These are phyloP conservation scores for Leptographium galeiforme DNA, from an alignment of 2,329 filamentous ascomycete genomes.

Conservation along the genomic window DNA sequence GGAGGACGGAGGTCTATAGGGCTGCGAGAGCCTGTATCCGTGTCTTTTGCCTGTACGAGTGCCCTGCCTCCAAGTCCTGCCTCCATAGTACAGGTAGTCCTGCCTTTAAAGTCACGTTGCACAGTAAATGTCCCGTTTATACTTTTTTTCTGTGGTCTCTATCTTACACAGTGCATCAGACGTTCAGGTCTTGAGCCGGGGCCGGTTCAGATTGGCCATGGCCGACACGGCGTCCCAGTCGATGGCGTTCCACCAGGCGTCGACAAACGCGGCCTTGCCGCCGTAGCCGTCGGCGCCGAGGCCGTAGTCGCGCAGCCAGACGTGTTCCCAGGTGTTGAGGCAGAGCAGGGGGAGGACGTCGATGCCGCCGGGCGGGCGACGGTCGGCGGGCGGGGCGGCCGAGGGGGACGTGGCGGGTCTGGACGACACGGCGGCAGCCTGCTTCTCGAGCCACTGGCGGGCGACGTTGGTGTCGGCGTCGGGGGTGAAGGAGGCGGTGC, in stretches of 20 bases:
- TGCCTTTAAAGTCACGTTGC: too few relatives aligned
- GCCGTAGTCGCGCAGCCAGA: constrained; percentile 73
- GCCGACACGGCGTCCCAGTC: constrained; percentile 66
- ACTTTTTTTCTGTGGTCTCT: constrained; percentile 1
- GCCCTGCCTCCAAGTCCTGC: too few relatives aligned
- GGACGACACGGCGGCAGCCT: constrained; percentile 16
- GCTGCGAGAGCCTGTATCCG: too few relatives aligned
- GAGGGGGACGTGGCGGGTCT: background rate
- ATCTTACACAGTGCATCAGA: too few relatives aligned
- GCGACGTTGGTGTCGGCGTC: constrained; percentile 11
- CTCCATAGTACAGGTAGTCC: too few relatives aligned
- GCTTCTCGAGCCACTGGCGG: constrained; percentile 26
- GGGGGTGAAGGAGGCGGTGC: constrained; percentile 9
- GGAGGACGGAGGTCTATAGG: too few relatives aligned
- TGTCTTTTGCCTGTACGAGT: too few relatives aligned
- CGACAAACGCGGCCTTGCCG: constrained; percentile 64
- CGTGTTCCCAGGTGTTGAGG: constrained; percentile 93
- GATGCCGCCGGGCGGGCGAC: constrained; percentile 50
- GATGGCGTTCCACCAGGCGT: constrained; percentile 76
- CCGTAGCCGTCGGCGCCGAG: constrained; percentile 40
- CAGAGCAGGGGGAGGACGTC: constrained; percentile 69
- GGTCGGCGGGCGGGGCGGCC: constrained; percentile 10
- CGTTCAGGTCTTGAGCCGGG: constrained; percentile 8
- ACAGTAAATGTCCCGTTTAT: constrained; percentile 3
- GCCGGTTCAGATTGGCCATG: constrained; percentile 19